phyloP scores from a whole-genome alignment of 805 yeast genomes.

The Nakazawaea molendinolei region DNA sequence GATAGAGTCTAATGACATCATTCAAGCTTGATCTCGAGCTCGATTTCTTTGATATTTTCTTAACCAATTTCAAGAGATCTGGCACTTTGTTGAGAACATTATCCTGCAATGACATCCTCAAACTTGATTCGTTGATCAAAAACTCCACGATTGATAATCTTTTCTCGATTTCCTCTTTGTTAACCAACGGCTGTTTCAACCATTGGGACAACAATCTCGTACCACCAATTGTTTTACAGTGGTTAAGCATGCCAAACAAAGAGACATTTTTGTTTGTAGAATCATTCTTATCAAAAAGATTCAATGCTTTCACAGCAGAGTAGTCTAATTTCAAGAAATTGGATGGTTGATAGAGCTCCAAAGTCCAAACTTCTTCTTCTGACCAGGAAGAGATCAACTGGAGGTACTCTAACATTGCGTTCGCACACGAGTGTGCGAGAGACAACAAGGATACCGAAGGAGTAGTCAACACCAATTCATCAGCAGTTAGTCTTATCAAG shows the following conservation, averaged over 20 bases:
- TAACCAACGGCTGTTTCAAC: constrained; percentile 92
- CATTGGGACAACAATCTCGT: constrained; percentile 82
- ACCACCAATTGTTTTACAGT: constrained; percentile 88
- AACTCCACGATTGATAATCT: constrained; percentile 74
- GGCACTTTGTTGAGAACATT: constrained; percentile 71
- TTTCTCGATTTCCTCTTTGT: constrained; percentile 46
- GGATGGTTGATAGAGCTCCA: constrained; percentile 65
- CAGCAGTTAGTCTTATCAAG: constrained; percentile 59
- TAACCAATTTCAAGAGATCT: constrained; percentile 69
- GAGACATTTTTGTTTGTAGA: constrained; percentile 40
- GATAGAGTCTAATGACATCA: constrained; percentile 86
- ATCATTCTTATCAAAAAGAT: constrained; percentile 55
- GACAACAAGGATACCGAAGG: constrained; percentile 44
- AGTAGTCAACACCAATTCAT: constrained; percentile 47
- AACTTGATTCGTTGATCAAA: constrained; percentile 60
- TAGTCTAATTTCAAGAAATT: constrained; percentile 87
- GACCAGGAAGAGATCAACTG: constrained; percentile 52
- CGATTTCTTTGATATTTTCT: constrained; percentile 45
- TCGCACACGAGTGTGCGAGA: constrained; percentile 53
- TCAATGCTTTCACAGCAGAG: constrained; percentile 82
- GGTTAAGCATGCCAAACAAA: constrained; percentile 76
- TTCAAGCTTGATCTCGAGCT: constrained; percentile 56
- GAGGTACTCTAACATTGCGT: constrained; percentile 65
- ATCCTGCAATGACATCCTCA: constrained; percentile 59
- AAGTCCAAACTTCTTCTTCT: constrained; percentile 45